Evolutionary conservation across 331 rosid genomes (phyloP), one percentile per base, ranked within the genome.

Genomic region (Arachis monticola): DNA sequence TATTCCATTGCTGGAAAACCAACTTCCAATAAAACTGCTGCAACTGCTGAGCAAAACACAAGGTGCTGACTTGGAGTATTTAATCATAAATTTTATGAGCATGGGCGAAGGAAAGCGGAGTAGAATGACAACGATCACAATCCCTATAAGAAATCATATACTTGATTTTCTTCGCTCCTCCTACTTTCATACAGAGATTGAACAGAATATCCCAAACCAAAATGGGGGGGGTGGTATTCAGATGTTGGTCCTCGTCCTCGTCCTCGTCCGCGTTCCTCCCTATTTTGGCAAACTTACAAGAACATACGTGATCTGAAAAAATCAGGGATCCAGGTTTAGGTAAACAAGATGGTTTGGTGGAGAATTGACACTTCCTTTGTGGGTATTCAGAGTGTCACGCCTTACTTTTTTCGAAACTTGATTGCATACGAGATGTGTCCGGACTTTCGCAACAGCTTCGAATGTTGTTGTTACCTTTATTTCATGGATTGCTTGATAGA

Each of bases 1-100:
- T 27, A 5, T 13, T 14, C 0, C 10, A 2, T 56, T 84, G 82
- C 63, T 84, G 38, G 88, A 84, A 81, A 84, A 86, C 22, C 86
- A 83, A 65, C 77, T 86, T 38, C 86, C 86, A 12, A 64, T 11
- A 1, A 2, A 8, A 62, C 38, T 81, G 17, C 81, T 86, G 3
- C 30, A 69, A n/a, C 46, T 77, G 40, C 27, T 77, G 22, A 38
- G 76, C 46, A 41, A 40, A 27, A 13, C 22, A 10, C 3, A 47
- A 1, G 10, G 6, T 3, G 0, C 1, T 0, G 0, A 17, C 1
- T 46, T 80, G 32, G 32, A 1, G 0, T 0, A 1, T 6, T 47
- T 35, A 1, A 35, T 14, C 10, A 0, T 0, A 7, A 56, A 27
- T 10, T 31, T 1, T 44, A 0, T 0, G 4, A 0, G 0, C 5